Conservation (phyloP, 371 early-diverging fungal species). For the Actinomortierella ambigua region DNA sequence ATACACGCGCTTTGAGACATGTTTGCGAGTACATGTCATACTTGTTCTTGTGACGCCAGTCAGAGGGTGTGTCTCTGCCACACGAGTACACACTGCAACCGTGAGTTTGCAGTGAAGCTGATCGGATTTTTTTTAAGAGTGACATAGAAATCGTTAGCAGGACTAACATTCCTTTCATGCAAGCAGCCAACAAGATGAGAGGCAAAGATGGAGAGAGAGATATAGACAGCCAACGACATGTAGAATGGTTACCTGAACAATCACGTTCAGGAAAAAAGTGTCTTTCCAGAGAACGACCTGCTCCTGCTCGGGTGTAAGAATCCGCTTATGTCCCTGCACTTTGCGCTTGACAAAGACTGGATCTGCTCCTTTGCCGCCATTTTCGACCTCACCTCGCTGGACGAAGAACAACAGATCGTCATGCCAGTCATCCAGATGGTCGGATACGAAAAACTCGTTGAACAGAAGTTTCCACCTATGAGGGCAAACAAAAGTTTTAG, state of each 20-base stretch:
- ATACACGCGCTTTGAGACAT: slow-evolving; percentile 77
- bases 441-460: slow-evolving; percentile 64
- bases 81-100: slow-evolving; percentile 73
- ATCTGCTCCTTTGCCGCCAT: slow-evolving; percentile 48
- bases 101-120: slow-evolving; percentile 80
- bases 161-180: background rate
- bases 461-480: slow-evolving; percentile 67
- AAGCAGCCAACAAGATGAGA: slow-evolving; percentile 1
- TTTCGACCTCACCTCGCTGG: slow-evolving; percentile 48
- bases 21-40: slow-evolving; percentile 58
- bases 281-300: slow-evolving; percentile 83
- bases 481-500: background rate
- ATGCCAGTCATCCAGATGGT: slow-evolving; percentile 58
- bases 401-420: slow-evolving; percentile 85
- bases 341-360: slow-evolving; percentile 77
- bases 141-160: too few relatives aligned
- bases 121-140: background rate
- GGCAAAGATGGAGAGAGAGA: background rate
- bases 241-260: slow-evolving; percentile 77
- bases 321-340: slow-evolving; percentile 43
- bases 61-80: slow-evolving; percentile 33
- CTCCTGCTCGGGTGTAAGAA: slow-evolving; percentile 58
- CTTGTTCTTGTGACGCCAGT: slow-evolving; percentile 34
- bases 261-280: slow-evolving; percentile 83
- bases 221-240: background rate